Percentiles rank a stretch among this genome's conserved stretches.
These are phyloP conservation scores for Candida oleophila DNA, from an alignment of 805 yeast genomes.

Conservation along the genomic window DNA sequence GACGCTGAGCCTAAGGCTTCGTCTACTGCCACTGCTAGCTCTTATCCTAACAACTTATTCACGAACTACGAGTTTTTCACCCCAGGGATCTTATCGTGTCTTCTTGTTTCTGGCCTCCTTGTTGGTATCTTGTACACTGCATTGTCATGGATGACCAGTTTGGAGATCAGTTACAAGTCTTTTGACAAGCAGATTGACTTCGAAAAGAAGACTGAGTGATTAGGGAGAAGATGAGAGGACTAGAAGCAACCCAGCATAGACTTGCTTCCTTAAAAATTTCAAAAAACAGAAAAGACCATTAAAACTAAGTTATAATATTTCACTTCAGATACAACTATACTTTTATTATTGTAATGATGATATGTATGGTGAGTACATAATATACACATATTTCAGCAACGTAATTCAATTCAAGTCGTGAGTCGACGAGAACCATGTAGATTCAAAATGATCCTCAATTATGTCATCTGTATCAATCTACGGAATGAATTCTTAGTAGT, in stretches of 20 bases:
- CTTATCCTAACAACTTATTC: slow-evolving; percentile 45
- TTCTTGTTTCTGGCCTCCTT: slow-evolving; percentile 63
- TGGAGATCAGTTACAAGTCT: slow-evolving; percentile 79
- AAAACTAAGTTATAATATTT: not conserved
- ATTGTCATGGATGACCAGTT: slow-evolving; percentile 64
- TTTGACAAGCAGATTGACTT: slow-evolving; percentile 67
- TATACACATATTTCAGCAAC: too few relatives aligned
- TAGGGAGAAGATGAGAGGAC: not conserved
- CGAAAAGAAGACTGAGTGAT: slow-evolving; percentile 46
- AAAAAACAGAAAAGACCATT: not conserved
- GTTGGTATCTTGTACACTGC: slow-evolving; percentile 59
- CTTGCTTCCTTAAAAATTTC: not conserved
- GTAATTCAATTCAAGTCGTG: too few relatives aligned
- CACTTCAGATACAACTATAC: not conserved
- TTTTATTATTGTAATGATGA: too few relatives aligned
- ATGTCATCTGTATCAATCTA: too few relatives aligned
- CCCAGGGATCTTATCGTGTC: slow-evolving; percentile 77
- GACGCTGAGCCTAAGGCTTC: slow-evolving; percentile 7
- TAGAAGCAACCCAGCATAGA: not conserved
- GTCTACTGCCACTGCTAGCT: slow-evolving; percentile 2
- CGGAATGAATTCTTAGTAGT: too few relatives aligned
- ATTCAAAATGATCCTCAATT: too few relatives aligned
- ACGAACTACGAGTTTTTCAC: slow-evolving; percentile 69
- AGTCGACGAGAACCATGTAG: too few relatives aligned
- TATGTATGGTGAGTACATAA: not conserved